phyloP scores from a whole-genome alignment of 305 asterid species.

The Lippia alba region DNA sequence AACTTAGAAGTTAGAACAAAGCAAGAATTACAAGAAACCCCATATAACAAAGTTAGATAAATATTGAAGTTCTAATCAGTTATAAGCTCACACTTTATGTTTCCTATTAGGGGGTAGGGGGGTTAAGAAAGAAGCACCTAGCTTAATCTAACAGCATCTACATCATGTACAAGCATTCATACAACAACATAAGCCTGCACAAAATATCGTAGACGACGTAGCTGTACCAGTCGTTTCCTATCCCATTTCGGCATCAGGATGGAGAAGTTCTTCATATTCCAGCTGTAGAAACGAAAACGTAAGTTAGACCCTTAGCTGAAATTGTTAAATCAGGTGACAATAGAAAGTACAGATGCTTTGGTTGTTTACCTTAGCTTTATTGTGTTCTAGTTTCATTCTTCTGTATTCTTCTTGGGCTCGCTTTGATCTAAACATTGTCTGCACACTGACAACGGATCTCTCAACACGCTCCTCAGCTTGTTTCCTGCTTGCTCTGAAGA shows the following conservation, averaged over 20 bases:
- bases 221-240: background rate
- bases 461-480: slow-evolving; percentile 84
- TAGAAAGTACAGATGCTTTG: background rate
- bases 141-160: background rate
- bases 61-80: too few species aligned
- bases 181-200: slow-evolving; percentile 5
- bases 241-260: slow-evolving; percentile 30
- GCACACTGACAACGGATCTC: slow-evolving; percentile 75
- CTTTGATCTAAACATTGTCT: slow-evolving; percentile 79
- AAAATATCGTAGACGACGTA: background rate
- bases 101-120: too few species aligned
- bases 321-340: background rate
- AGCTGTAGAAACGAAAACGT: slow-evolving; percentile 11
- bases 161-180: background rate
- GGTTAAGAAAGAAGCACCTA: too few species aligned
- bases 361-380: slow-evolving; percentile 50
- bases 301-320: background rate
- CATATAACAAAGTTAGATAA: too few species aligned
- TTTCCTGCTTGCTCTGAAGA: slow-evolving; percentile 73
- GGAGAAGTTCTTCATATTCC: slow-evolving; percentile 36
- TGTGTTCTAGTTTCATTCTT: slow-evolving; percentile 66
- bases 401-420: slow-evolving; percentile 74
- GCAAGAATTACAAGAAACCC: background rate
- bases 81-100: too few species aligned
- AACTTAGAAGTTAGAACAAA: background rate